These are phyloP conservation scores for Anisodus tanguticus DNA, from an alignment of 257 asterid species.

Conservation along the genomic window DNA sequence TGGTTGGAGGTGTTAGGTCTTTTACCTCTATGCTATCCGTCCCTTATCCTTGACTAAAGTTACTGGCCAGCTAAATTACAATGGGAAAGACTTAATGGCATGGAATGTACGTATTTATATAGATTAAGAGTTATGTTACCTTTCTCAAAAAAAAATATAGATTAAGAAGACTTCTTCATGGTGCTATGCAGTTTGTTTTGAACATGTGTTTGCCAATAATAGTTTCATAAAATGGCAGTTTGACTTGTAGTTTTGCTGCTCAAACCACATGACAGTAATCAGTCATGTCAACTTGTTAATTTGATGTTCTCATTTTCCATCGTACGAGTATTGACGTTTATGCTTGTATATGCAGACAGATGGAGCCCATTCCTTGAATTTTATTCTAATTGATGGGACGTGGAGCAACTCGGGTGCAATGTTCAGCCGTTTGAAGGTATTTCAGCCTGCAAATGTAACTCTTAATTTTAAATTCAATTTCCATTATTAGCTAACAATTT, in stretches of 20 bases:
- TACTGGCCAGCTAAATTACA: neutral
- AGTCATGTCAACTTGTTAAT: neutral
- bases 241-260: neutral
- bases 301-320: neutral
- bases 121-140: neutral
- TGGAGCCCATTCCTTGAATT: constrained; percentile 55
- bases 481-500: neutral
- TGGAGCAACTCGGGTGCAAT: constrained; percentile 97
- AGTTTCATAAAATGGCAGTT: neutral
- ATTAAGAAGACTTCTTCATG: neutral
- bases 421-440: constrained; percentile 95
- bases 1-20: neutral
- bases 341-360: constrained; percentile 45
- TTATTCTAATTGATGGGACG: constrained; percentile 90
- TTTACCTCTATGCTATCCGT: neutral
- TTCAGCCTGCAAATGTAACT: neutral
- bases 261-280: neutral
- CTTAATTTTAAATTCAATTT: neutral
- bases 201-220: neutral
- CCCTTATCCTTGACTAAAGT: neutral
- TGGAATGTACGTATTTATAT: neutral
- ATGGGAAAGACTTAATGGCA: neutral
- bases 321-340: neutral
- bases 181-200: neutral
- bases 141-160: neutral